Evolutionary conservation across 2,329 filamentous ascomycete species (phyloP).

Genomic region (Epichloe scottii): DNA sequence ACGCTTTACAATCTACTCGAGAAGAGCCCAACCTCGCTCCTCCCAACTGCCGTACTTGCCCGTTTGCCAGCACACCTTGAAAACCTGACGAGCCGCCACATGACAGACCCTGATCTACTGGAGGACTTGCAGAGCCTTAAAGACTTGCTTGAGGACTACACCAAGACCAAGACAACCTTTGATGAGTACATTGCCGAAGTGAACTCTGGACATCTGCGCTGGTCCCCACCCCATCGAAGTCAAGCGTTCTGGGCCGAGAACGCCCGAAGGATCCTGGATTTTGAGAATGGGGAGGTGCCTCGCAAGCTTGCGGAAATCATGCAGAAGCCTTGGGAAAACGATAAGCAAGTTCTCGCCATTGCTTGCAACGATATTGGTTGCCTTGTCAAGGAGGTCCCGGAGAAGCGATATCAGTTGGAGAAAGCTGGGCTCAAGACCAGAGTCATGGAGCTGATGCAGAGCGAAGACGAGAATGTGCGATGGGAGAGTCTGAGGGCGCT

Average conservation of each 20-base stretch:
- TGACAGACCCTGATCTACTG: conserved; percentile 50
- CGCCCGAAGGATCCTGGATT: conserved; percentile 72
- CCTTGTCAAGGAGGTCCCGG: conserved; percentile 79
- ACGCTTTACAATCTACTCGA: conserved; percentile 78
- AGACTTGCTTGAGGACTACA: conserved; percentile 54
- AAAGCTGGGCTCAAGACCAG: conserved; percentile 73
- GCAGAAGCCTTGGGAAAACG: conserved; percentile 58
- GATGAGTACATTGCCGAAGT: conserved; percentile 86
- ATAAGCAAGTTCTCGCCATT: conserved; percentile 82
- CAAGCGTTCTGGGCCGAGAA: conserved; percentile 87
- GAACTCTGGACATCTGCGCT: conserved; percentile 73
- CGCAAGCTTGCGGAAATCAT: conserved; percentile 79
- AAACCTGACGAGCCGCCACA: conserved; percentile 48
- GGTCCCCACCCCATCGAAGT: conserved; percentile 84
- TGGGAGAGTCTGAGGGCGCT: conserved; percentile 89
- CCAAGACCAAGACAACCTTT: conserved; percentile 62
- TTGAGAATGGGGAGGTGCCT: conserved; percentile 65
- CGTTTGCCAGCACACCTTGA: conserved; percentile 59
- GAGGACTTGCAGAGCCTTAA: conserved; percentile 49
- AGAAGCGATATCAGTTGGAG: conserved; percentile 69
- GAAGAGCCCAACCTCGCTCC: conserved; percentile 55
- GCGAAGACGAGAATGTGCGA: conserved; percentile 74
- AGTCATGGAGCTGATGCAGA: conserved; percentile 89
- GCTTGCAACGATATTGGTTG: conserved; percentile 87
- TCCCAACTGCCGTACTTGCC: conserved; percentile 77